Base-by-base conservation (phyloP, 2,329 filamentous ascomycete species). In the Fusarium oxysporum region DNA sequence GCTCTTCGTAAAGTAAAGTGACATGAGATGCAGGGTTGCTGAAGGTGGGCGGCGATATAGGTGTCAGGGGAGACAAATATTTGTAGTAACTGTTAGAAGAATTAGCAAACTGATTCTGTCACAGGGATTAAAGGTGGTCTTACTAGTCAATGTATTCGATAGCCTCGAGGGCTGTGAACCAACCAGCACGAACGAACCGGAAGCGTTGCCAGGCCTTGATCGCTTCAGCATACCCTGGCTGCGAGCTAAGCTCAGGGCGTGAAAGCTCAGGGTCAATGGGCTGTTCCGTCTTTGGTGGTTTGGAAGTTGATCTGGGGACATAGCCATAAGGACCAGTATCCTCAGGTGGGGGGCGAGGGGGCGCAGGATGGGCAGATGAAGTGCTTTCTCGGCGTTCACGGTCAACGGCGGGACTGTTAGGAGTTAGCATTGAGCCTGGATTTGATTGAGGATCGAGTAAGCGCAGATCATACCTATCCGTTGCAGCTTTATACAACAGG, bases 121-220 rank as follows among this genome's bases (percentile, higher is more conserved):
- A 12, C 25, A 8, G 8, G 32, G 4, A 8, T 28, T 14, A 16
- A 38, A n/a, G 7, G 11, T 30, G 6, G 21, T 33, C 90, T 78
- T 87, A 93, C 92, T 98, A 98, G 80, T 95, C 92, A 71, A 99
- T 93, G 79, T 98, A 98, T 47, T 92, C 91, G 81, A 98, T 95
- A 28, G 94, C 96, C 82, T 99, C 96, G 73, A 93, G 91, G 1
- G 96, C 93, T 0, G 95, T 97, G 81, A 99, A 96, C 96, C 96
- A 98, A 14, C 96, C 96, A 13, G 95, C 95, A 60, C 95, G 91
- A n/a, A 98, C 96, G 80, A 98, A 98, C 47, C 95, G 92, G 80
- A 98, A 95, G 71, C 94, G 88, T 4, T 92, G 91, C 96, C 96
- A 99, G n/a, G 94, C 92, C 77, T 90, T 91, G 67, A 97, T 84